Evolutionary conservation across 1,139 yeast species (phyloP).

Genomic region (Yamadazyma atlantica): DNA sequence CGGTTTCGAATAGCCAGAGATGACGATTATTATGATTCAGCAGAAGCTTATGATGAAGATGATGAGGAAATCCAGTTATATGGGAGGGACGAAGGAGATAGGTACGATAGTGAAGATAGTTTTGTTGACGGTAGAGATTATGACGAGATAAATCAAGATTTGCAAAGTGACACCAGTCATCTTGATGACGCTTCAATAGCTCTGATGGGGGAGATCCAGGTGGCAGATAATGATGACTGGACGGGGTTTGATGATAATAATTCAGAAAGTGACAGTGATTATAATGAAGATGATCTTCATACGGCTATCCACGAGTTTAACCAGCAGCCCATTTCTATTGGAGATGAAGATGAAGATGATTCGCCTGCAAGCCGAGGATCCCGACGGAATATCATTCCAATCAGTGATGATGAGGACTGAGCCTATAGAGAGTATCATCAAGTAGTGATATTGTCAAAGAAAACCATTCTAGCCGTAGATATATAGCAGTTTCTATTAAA

Average conservation of each 20-base stretch:
- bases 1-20: constrained; percentile 26
- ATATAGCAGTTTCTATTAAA: too few relatives aligned
- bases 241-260: constrained; percentile 12
- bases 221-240: constrained; percentile 11
- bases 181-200: constrained; percentile 5
- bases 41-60: constrained; percentile 26
- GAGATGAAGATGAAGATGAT: constrained; percentile 8
- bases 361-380: constrained; percentile 1
- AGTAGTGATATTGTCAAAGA: too few relatives aligned
- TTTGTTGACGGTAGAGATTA: constrained; percentile 25
- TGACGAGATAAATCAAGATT: constrained; percentile 13
- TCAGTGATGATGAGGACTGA: constrained; percentile 4
- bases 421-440: too few relatives aligned
- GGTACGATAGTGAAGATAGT: constrained; percentile 31
- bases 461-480: too few relatives aligned
- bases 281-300: constrained; percentile 17
- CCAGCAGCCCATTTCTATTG: constrained; percentile 5
- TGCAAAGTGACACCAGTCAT: constrained; percentile 4
- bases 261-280: constrained; percentile 3
- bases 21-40: constrained; percentile 18
- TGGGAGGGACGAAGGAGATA: constrained; percentile 17
- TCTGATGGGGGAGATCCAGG: constrained; percentile 3
- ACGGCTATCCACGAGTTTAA: constrained; percentile 18
- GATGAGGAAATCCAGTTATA: constrained; percentile 20
- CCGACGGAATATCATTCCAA: constrained; percentile 1